Conservation (phyloP, 345 rosid genomes). For the Passiflora organensis region DNA sequence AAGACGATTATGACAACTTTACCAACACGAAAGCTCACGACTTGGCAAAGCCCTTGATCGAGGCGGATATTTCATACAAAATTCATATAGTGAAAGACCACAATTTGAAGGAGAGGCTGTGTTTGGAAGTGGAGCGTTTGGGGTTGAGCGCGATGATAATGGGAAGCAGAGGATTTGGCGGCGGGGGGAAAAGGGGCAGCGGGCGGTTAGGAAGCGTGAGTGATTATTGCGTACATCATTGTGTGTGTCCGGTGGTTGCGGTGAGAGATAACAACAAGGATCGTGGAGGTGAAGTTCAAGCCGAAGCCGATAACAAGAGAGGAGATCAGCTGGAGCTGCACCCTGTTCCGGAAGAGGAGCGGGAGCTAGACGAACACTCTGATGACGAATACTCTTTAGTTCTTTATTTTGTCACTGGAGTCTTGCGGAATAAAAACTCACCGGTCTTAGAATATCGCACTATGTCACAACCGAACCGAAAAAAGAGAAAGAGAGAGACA, state of each 20-base stretch:
- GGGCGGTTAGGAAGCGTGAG: slow-evolving; percentile 23
- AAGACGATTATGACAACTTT: slow-evolving; percentile 73
- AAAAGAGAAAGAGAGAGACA: no score
- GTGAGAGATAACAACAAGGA: slow-evolving; percentile 9
- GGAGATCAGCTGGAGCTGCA: slow-evolving; percentile 30
- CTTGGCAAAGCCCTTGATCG: slow-evolving; percentile 25
- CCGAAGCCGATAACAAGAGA: not conserved
- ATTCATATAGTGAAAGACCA: slow-evolving; percentile 32
- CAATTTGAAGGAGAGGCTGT: slow-evolving; percentile 30
- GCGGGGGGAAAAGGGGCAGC: slow-evolving; percentile 11
- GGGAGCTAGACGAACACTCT: slow-evolving; percentile 37
- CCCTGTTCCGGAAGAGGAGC: slow-evolving; percentile 57
- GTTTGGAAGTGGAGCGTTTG: slow-evolving; percentile 30
- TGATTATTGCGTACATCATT: slow-evolving; percentile 29
- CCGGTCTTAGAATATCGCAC: no score
- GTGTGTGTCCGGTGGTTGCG: slow-evolving; percentile 26
- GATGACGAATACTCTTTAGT: slow-evolving; percentile 26
- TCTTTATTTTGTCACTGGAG: no score
- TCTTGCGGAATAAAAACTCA: no score
- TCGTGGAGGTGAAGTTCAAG: not conserved
- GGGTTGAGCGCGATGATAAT: slow-evolving; percentile 28
- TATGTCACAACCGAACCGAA: no score
- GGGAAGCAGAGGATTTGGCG: slow-evolving; percentile 34
- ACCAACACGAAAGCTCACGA: slow-evolving; percentile 17
- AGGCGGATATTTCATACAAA: slow-evolving; percentile 21